Base-by-base conservation (phyloP, 768 basidiomycete genomes). In the Tulasnella sp. region DNA sequence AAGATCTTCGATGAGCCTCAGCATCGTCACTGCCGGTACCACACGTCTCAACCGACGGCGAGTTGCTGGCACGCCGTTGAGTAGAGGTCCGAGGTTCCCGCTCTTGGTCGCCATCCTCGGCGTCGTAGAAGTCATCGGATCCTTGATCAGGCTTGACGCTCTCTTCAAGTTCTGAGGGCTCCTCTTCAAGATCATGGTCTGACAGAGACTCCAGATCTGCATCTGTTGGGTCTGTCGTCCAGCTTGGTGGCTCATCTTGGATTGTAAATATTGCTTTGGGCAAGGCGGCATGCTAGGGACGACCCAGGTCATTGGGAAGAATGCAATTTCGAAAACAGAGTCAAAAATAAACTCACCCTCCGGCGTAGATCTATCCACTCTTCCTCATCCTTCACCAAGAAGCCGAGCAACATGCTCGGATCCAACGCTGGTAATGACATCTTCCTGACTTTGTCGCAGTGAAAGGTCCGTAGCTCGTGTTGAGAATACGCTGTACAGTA, bases 401-500 rank as follows among this genome's bases (percentile, higher is more conserved):
- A 98, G 10, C 93, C 93, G 60, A 98, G 78, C 5, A 99, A 74
- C 96, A 99, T 97, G 65, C 92, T 96, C 22, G 94, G 96, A 69
- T 98, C 96, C 56, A 99, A 73, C 27, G 85, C 87, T 42, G 82
- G 80, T 34, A 98, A 71, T 0, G 85, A 85, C 88, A 98, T 94
- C 80, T 94, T 97, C 68, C 91, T 78, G 41, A 98, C 85, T 17
- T 85, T 82, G n/a, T 99, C 96, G 69, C 92, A 92, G 70, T 98
- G 96, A 75, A 92, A 99, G 11, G 89, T 94, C 66, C 80, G 80
- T 31, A 97, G 73, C 67, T 93, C 89, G 3, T 75, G 62, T 2
- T 78, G 71, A 1, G 78, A 73, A 69, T 97, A 99, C 9, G 92
- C 85, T 0, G 75, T 77, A 21, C 78, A 79, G 60, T 84, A 89